Evolutionary conservation across 345 rosid genomes (phyloP), one percentile per base, ranked within the genome.

Genomic region (Isatis tinctoria): DNA sequence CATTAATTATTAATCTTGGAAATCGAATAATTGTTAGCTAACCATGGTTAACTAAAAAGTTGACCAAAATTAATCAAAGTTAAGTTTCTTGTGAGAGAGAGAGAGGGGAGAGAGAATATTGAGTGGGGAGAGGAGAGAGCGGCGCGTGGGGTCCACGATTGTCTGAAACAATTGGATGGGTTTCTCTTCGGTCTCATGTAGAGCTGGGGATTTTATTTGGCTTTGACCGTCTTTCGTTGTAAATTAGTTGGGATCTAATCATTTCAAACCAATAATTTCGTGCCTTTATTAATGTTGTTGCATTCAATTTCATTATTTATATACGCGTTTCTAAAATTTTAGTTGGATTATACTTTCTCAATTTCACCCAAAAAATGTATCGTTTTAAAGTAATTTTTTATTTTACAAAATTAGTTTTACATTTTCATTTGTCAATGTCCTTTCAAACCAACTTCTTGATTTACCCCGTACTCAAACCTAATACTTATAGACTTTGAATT

Each of bases 91-190:
- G 32, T 60, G 57, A 72, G 61, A 64, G 61, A 45, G 60, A 57
- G 58, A 67, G 67, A 65, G 47, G 43, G 45, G 73, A 59, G 35
- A 47, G 37, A 63, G 53, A 66, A 60, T 57, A 58, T 6, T 65
- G 48, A 67, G 73, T 74, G 67, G 67, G 61, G 72, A 65, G 45
- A 58, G 13, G 32, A 28, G 32, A 48, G 76, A 65, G 22, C 81
- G 77, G 81, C 77, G 77, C 69, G 77, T 78, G 74, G 80, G 77
- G 77, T 41, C 81, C 81, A 72, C 64, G 77, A 43, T 67, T 72
- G 77, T 78, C 73, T 77, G 68, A 70, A 63, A 58, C 58, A 69
- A 61, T 44, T 53, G 43, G 60, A 63, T 33, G 75, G 44, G 67
- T 65, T 58, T 39, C 72, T 77, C 63, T 65, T 71, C 4, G 76